Conservation (phyloP, 352 stramenopile genomes). For the Globisporangium okanoganense region DNA sequence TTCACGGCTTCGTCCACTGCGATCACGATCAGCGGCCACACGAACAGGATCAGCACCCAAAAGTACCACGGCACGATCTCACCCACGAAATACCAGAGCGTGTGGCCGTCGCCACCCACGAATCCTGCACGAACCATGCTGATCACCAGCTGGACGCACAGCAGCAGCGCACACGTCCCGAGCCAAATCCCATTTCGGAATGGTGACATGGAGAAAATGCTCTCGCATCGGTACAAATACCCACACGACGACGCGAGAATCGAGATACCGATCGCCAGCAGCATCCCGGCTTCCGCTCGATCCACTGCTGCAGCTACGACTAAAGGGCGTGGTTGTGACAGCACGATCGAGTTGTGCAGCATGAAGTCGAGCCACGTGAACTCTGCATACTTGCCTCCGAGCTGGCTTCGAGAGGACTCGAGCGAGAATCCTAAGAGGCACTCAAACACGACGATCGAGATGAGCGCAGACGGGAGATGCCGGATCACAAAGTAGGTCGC, state of each 20-base stretch:
- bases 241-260: constrained; percentile 67
- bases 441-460: constrained; percentile 65
- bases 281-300: constrained; percentile 72
- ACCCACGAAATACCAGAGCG: constrained; percentile 43
- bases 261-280: constrained; percentile 62
- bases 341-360: constrained; percentile 37
- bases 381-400: constrained; percentile 18
- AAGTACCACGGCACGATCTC: constrained; percentile 56
- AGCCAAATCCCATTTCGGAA: constrained; percentile 75
- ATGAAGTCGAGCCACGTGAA: constrained; percentile 69
- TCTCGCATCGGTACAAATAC: constrained; percentile 78
- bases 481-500: constrained; percentile 65
- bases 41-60: constrained; percentile 38
- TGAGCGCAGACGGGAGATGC: constrained; percentile 58
- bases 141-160: constrained; percentile 48
- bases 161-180: constrained; percentile 24
- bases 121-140: constrained; percentile 40
- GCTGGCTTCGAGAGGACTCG: constrained; percentile 23
- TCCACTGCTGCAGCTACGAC: constrained; percentile 54
- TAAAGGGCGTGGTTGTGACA: constrained; percentile 42
- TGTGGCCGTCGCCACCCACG: constrained; percentile 41
- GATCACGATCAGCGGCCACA: constrained; percentile 67
- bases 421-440: constrained; percentile 69
- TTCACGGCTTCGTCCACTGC: constrained; percentile 69
- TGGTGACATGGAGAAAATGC: constrained; percentile 58